Base-by-base conservation (phyloP, 768 basidiomycete species). In the Serpula lacrymans region DNA sequence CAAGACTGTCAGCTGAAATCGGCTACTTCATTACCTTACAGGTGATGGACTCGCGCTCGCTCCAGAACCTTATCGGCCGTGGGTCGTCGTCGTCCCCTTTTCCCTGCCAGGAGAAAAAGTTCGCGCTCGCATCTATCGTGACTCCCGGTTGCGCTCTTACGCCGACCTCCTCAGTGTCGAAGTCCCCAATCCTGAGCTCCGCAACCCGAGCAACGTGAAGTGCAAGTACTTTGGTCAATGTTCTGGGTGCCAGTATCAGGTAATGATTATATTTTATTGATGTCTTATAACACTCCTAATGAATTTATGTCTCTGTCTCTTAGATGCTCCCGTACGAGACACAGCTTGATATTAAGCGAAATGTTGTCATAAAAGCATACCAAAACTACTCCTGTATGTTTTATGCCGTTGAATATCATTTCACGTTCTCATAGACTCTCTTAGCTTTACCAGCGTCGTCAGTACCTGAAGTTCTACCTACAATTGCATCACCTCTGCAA, bases 191-290 rank as follows among this genome's bases (percentile, higher is more conserved):
- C 45, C 57, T 0, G 74, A 72, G 27, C 63, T 86, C 41, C 68
- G 93, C 38, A 88, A 92, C 49, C 68, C 78, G 49, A 70, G 60
- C 21, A 67, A 77, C 17, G 75, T 88, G 0, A 69, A 72, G 46
- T 98, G 95, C 65, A 77, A 80, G 46, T 93, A 98, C 58, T 98
- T 96, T 67, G 86, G 86, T 0, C 69, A 66, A 27, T 98, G 94
- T 61, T 88, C 79, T 1, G 95, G 95, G 2, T 99, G 95, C 58
- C 95, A 98, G 61, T 91, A 92, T 58, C 93, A 96, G 70, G 89
- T 85, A 28, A 12, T 39, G 13, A 28, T 28, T 28, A 28, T n/a
- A n/a, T 14, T 6, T 14, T 6, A 33, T 14, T 14, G 8, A 18
- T 23, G 5, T 29, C 32, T 10, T 13, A 17, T 6, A 13, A 10